phyloP scores from a whole-genome alignment of 805 yeast genomes.

The Naumovozyma dairenensis region DNA sequence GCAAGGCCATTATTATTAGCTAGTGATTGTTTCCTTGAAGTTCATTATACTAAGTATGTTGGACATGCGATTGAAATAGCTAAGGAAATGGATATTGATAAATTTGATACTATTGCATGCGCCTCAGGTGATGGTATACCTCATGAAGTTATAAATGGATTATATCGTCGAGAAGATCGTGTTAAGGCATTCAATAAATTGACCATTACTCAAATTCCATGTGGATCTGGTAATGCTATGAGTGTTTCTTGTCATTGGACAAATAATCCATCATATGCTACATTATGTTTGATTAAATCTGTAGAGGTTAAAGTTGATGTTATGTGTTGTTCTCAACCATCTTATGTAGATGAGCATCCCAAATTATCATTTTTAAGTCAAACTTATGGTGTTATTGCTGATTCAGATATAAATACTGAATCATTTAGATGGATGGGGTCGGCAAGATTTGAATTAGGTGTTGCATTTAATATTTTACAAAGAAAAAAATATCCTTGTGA shows the following conservation, averaged over 20 bases:
- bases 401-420: constrained; percentile 89
- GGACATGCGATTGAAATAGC: constrained; percentile 77
- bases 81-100: constrained; percentile 38
- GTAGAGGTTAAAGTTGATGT: constrained; percentile 56
- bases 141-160: constrained; percentile 87
- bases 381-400: constrained; percentile 86
- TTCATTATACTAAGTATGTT: constrained; percentile 50
- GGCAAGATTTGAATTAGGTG: constrained; percentile 76
- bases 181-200: constrained; percentile 51
- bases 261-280: constrained; percentile 54
- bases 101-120: constrained; percentile 73
- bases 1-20: constrained; percentile 66
- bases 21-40: constrained; percentile 49
- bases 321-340: constrained; percentile 65
- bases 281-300: constrained; percentile 67
- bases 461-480: constrained; percentile 47
- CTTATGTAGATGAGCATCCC: constrained; percentile 28
- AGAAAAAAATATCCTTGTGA: constrained; percentile 74
- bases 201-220: constrained; percentile 77
- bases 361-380: constrained; percentile 74
- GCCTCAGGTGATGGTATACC: constrained; percentile 97
- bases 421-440: constrained; percentile 81
- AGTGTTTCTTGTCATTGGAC: constrained; percentile 74
- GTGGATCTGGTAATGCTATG: constrained; percentile 96
- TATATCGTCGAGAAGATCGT: constrained; percentile 58